Evolutionary conservation across 805 yeast genomes (phyloP), one percentile per base, ranked within the genome.

Genomic region (Huiozyma sinensis): DNA sequence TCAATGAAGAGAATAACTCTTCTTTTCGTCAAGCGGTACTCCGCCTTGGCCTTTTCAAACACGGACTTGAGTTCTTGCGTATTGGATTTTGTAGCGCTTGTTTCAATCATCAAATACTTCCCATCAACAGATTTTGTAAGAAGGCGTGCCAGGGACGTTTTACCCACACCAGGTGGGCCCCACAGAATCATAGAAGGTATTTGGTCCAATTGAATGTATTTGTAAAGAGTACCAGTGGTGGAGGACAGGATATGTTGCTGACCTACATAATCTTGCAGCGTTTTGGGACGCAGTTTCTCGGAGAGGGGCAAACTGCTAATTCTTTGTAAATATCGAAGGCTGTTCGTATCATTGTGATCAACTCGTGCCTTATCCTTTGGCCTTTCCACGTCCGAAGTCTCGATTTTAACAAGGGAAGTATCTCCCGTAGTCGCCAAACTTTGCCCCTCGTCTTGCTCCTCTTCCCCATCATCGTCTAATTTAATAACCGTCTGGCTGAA

Each of bases 161-260:
- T 92, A 0, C 70, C 90, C 3, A 87, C 89, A 0, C 98, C 98
- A 1, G 97, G 95, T 0, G 95, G 95, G 0, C 99, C 99, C 84
- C 92, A 83, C 5, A 92, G 65, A 1, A 92, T 77, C 77, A 92
- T 72, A 0, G 96, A 87, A 1, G 97, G 97, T 6, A 84, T 67
- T 39, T 70, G 67, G n/a, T 81, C 63, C 13, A 73, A 64, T 33
- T 72, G 70, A 1, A 89, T 69, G 47, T 83, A 83, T 38, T 79
- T 79, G 28, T 77, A 65, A 2, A 90, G 64, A 3, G 80, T 67
- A 1, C 96, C 95, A 6, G 70, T 67, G 7, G 61, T 53, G 1
- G 66, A 63, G 0, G 84, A 82, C 5, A 90, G 68, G 2, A 92
- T 63, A 63, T 89, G 95, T 10, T 69, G 66, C 63, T 92, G 99